Conservation (phyloP, 495 filamentous ascomycete genomes). For the Lasiosphaeria ovina region DNA sequence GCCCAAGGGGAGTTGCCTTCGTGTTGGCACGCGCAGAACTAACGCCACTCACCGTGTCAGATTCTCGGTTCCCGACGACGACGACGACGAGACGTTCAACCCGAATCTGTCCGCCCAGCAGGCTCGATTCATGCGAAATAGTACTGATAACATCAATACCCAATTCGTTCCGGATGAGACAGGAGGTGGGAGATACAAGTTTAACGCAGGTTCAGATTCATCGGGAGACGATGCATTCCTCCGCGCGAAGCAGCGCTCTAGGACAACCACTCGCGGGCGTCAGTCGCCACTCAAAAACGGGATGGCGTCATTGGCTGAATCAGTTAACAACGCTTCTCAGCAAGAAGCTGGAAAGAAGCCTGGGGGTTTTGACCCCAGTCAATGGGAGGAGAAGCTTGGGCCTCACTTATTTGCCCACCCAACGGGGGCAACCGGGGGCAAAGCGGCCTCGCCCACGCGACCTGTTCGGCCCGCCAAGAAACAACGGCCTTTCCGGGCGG, state of each 20-base stretch:
- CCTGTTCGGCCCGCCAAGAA: slow-evolving; percentile 33
- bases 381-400: slow-evolving; percentile 66
- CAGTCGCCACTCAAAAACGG: slow-evolving; percentile 29
- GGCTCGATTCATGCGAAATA: slow-evolving; percentile 52
- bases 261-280: slow-evolving; percentile 36
- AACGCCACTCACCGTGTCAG: slow-evolving; percentile 39
- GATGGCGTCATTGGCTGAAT: slow-evolving; percentile 18
- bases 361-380: slow-evolving; percentile 58
- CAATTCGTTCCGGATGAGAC: slow-evolving; percentile 48
- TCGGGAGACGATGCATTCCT: slow-evolving; percentile 29
- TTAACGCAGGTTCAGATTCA: slow-evolving; percentile 40
- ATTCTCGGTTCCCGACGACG: slow-evolving; percentile 46
- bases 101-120: slow-evolving; percentile 21
- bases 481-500: slow-evolving; percentile 43
- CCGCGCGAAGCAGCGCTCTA: slow-evolving; percentile 34
- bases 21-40: slow-evolving; percentile 26
- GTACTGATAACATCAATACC: slow-evolving; percentile 74
- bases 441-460: slow-evolving; percentile 38
- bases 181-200: slow-evolving; percentile 33
- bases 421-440: slow-evolving; percentile 29
- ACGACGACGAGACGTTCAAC: slow-evolving; percentile 34
- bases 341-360: slow-evolving; percentile 15
- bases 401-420: slow-evolving; percentile 56
- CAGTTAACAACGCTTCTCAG: slow-evolving; percentile 11
- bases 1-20: slow-evolving; percentile 7